Evolutionary conservation across 202 grass and related monocot genomes (phyloP).

Genomic region (Setaria italica): DNA sequence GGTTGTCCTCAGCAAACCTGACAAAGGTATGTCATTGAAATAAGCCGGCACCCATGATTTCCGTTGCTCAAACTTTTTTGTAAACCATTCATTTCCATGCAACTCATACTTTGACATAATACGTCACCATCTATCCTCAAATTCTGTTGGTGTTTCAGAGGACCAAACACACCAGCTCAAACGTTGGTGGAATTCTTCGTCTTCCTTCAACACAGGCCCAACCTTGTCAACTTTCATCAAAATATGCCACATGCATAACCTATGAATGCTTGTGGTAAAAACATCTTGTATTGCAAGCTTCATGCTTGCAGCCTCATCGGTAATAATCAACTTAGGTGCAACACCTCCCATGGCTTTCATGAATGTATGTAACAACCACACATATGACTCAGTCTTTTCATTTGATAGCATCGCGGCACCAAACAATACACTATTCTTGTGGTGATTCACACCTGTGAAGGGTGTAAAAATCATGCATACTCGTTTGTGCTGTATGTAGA

Average conservation of each 20-base stretch:
- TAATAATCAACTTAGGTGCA: background rate
- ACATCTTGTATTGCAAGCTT: background rate
- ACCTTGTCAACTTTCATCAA: background rate
- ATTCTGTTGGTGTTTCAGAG: background rate
- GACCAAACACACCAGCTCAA: constrained; percentile 1
- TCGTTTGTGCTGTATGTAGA: background rate
- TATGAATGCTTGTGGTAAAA: background rate
- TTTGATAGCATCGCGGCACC: background rate
- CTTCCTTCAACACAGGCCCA: background rate
- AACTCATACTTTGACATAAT: background rate
- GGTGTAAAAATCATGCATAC: background rate
- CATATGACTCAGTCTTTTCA: background rate
- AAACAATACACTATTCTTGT: background rate
- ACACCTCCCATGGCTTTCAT: background rate
- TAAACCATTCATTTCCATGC: background rate
- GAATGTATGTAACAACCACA: background rate
- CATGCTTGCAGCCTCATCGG: background rate
- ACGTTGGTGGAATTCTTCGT: background rate
- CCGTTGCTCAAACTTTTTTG: background rate
- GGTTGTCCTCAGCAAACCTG: background rate
- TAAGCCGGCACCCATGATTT: background rate
- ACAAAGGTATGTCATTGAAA: background rate
- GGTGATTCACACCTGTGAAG: background rate
- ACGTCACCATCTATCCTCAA: background rate
- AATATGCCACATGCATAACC: background rate